A percentile compares a stretch with the other conserved stretches of the same genome.
These are phyloP conservation scores for Xylaria flabelliformis DNA, from an alignment of 495 filamentous ascomycete genomes.

Conservation along the genomic window DNA sequence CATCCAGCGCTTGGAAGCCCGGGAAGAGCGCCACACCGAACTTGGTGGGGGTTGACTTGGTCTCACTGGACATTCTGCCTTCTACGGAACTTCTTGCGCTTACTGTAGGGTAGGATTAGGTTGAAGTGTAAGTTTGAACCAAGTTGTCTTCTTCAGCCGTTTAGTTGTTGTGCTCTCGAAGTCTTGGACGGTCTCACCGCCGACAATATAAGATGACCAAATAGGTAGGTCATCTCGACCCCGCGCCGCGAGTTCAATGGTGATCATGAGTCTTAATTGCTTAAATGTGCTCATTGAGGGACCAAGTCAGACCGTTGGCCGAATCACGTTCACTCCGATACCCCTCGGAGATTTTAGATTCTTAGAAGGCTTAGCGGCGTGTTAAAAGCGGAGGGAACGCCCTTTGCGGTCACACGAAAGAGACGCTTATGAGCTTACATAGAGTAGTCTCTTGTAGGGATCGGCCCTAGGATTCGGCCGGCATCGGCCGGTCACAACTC, in stretches of 20 bases:
- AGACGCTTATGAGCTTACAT: too few relatives aligned
- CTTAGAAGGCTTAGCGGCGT: slow-evolving; percentile 13
- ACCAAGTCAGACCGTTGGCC: neutral
- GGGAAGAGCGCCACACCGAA: slow-evolving; percentile 53
- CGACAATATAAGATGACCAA: neutral
- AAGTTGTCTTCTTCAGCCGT: neutral
- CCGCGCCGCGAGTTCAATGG: neutral
- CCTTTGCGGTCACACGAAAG: neutral
- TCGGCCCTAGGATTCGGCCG: neutral
- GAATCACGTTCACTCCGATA: neutral
- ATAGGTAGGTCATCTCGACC: neutral
- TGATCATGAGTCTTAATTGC: neutral
- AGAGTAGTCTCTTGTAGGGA: neutral
- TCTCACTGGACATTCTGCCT: neutral
- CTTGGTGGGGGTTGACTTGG: slow-evolving; percentile 34
- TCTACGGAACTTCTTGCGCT: neutral
- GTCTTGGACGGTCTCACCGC: neutral
- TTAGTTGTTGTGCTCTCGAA: neutral
- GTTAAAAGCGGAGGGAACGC: neutral
- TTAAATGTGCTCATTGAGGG: slow-evolving; percentile 12
- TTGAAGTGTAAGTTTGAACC: neutral
- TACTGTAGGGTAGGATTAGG: neutral
- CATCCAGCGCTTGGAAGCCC: slow-evolving; percentile 59
- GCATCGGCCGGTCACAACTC: neutral
- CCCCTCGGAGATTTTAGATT: slow-evolving; percentile 4